These are phyloP conservation scores for Syzygium jambos DNA, from an alignment of 345 rosid species.

Conservation along the genomic window DNA sequence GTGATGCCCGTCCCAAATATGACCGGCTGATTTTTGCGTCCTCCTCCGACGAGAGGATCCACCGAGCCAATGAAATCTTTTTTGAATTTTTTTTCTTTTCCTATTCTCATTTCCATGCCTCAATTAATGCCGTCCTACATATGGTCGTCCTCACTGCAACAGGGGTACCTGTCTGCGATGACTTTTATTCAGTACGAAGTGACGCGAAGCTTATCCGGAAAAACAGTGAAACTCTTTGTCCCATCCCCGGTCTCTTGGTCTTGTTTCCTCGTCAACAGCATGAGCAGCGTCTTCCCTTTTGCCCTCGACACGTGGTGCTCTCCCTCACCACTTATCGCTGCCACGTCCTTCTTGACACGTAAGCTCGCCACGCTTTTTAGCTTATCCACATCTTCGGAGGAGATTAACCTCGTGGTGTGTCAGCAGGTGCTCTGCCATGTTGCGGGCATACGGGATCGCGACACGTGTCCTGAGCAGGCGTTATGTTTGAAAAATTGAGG, in stretches of 20 bases:
- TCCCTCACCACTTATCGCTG: background rate
- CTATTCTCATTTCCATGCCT: too few relatives aligned
- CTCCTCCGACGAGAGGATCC: background rate
- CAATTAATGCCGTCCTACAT: too few relatives aligned
- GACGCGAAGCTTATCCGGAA: constrained; percentile 35
- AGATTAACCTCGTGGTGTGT: constrained; percentile 9
- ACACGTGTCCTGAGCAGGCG: background rate
- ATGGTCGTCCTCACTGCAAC: too few relatives aligned
- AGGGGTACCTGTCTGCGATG: background rate
- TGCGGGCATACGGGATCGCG: background rate
- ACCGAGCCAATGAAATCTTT: too few relatives aligned
- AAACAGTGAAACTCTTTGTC: background rate
- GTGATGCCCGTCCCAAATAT: background rate
- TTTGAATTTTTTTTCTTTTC: too few relatives aligned
- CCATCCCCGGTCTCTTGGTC: background rate
- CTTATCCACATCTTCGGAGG: constrained; percentile 17
- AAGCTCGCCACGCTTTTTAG: constrained; percentile 1
- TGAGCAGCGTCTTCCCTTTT: background rate
- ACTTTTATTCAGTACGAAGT: background rate
- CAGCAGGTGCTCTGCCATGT: constrained; percentile 14
- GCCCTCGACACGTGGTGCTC: constrained; percentile 16
- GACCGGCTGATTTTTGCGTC: background rate
- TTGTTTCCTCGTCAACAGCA: constrained; percentile 26
- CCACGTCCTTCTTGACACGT: constrained; percentile 25
- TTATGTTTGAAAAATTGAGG: background rate